Evolutionary conservation across 768 basidiomycete species (phyloP).

Genomic region (Glaciozyma martinii): DNA sequence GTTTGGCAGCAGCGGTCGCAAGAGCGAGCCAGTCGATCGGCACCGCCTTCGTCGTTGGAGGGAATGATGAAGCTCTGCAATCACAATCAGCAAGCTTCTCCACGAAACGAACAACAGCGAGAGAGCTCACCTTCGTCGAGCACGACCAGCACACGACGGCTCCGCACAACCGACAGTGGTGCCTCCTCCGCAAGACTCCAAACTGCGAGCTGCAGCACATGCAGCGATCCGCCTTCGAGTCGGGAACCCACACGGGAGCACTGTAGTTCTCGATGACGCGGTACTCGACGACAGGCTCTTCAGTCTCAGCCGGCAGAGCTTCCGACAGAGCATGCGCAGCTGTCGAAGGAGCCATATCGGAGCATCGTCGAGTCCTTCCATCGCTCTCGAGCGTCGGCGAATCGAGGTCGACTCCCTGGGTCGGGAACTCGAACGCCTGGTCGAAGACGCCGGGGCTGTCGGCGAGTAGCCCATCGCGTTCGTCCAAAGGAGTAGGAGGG

Average conservation of each 20-base stretch:
- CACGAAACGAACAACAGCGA: background rate
- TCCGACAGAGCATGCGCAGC: constrained; percentile 11
- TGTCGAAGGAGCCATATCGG: constrained; percentile 4
- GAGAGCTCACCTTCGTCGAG: constrained; percentile 58
- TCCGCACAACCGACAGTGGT: constrained; percentile 95
- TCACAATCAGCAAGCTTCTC: background rate
- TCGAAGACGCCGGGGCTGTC: background rate
- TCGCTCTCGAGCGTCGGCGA: background rate
- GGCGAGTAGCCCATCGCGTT: background rate
- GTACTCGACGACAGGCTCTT: constrained; percentile 13
- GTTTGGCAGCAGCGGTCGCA: constrained; percentile 80
- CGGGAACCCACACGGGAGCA: constrained; percentile 87
- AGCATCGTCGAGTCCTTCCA: constrained; percentile 8
- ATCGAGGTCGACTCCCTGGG: background rate
- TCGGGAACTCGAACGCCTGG: background rate
- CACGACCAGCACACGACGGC: constrained; percentile 76
- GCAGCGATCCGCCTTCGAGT: constrained; percentile 68
- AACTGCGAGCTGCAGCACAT: constrained; percentile 80
- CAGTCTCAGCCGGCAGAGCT: background rate
- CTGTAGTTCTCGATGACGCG: constrained; percentile 64
- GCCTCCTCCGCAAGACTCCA: constrained; percentile 87
- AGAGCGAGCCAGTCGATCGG: constrained; percentile 46
- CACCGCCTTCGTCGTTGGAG: background rate
- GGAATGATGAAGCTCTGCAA: constrained; percentile 72
- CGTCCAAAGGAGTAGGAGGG: constrained; percentile 11